Base-by-base conservation (phyloP, 2,329 filamentous ascomycete genomes). In the Pseudopyricularia javanii region DNA sequence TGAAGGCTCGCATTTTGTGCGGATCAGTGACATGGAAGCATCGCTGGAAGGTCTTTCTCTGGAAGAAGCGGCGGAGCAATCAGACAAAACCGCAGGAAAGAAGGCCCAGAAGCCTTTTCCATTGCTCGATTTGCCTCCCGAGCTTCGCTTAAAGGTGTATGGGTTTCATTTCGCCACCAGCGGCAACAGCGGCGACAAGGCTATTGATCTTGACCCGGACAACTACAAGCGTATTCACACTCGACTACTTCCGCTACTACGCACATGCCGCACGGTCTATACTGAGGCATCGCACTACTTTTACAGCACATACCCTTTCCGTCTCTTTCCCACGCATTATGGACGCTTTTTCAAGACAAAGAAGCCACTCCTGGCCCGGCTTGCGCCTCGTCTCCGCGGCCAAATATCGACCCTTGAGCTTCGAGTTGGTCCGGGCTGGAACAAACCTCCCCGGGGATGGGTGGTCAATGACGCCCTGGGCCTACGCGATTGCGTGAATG, bases 401-500 rank as follows among this genome's bases (percentile, higher is more conserved):
- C 74, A 69, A 47, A 72, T 91, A 47, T 82, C 75, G 1, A 77
- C 77, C 0, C 68, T 91, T 3, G 82, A 91, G 65, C 66, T 91
- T 52, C 78, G 86, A 3, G 71, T 91, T 0, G 86, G 86, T 0
- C 85, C 85, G 0, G 85, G 85, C 20, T 91, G 84, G 80, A 81
- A 72, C 56, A 77, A 77, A 54, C 86, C 86, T 14, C 86, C 86
- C 1, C 73, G 72, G 33, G 79, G 82, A 50, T 90, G 87, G 83
- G 78, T 81, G 1, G 81, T 88, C 12, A 83, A 82, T 57, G 68
- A 75, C 4, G 74, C 74, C 1, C 71, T 90, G 1, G 85, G 85
- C 0, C 71, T 91, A 7, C 58, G 63, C 1, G 81, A 87, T 50
- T 85, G 82, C 63, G 66, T 67, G 54, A 79, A 74, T 49, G 75